Conservation (phyloP, 2,329 filamentous ascomycete species). For the Trichophyton equinum region DNA sequence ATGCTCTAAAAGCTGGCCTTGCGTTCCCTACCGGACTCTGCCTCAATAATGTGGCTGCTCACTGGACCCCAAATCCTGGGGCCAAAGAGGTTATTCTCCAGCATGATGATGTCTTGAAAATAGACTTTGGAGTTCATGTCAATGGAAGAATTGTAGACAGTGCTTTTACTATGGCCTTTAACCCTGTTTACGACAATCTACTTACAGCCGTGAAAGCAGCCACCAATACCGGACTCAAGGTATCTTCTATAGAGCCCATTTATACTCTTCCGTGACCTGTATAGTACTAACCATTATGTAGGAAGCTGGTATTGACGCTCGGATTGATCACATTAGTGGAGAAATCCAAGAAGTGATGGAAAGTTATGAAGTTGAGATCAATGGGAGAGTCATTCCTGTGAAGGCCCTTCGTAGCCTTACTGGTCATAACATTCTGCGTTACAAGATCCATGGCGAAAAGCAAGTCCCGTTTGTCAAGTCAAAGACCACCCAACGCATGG, state of each 20-base stretch:
- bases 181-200: slow-evolving; percentile 61
- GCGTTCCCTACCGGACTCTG: slow-evolving; percentile 46
- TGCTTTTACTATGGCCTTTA: slow-evolving; percentile 67
- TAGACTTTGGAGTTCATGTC: slow-evolving; percentile 71
- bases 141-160: slow-evolving; percentile 71
- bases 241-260: slow-evolving; percentile 12
- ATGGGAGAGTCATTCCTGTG: slow-evolving; percentile 38
- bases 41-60: slow-evolving; percentile 43
- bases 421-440: slow-evolving; percentile 44
- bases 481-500: slow-evolving; percentile 38
- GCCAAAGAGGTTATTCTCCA: slow-evolving; percentile 58
- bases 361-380: slow-evolving; percentile 47
- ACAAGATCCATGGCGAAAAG: slow-evolving; percentile 46
- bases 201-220: slow-evolving; percentile 61
- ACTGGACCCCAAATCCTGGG: slow-evolving; percentile 46
- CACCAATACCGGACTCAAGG: slow-evolving; percentile 49
- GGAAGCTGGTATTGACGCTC: slow-evolving; percentile 43
- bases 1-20: slow-evolving; percentile 40
- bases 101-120: slow-evolving; percentile 65
- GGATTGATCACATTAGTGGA: slow-evolving; percentile 44
- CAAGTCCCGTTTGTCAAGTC: slow-evolving; percentile 41
- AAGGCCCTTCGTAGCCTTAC: slow-evolving; percentile 44
- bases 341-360: slow-evolving; percentile 51
- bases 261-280: not conserved
- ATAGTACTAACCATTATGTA: slow-evolving; percentile 15